phyloP scores from a whole-genome alignment of 2,329 filamentous ascomycete genomes.

The Zymoseptoria ardabiliae region DNA sequence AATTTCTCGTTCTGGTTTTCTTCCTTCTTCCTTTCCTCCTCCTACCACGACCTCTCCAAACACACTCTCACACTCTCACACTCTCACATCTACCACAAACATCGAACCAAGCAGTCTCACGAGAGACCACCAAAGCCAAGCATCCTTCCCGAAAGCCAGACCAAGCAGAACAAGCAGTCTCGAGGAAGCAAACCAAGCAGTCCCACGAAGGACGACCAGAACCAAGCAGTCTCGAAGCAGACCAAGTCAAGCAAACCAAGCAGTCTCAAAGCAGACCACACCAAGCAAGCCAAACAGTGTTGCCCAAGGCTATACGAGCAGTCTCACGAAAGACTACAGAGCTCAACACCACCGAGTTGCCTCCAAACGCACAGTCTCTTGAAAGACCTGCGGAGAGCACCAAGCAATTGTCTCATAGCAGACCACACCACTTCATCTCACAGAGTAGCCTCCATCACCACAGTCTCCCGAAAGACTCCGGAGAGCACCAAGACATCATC shows the following conservation, averaged over 20 bases:
- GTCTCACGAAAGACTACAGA: neutral
- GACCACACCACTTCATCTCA: neutral
- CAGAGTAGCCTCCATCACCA: neutral
- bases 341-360: neutral
- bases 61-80: neutral
- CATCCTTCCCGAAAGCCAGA: neutral
- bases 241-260: neutral
- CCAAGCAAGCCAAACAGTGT: neutral
- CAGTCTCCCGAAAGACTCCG: neutral
- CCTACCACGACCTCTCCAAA: neutral
- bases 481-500: neutral
- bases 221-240: neutral
- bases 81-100: neutral
- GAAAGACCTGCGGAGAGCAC: neutral
- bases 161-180: neutral
- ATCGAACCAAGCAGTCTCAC: neutral
- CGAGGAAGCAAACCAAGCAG: neutral
- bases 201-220: neutral
- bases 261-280: neutral
- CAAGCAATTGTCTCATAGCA: neutral
- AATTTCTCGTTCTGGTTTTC: neutral
- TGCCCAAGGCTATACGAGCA: neutral
- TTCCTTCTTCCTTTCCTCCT: neutral
- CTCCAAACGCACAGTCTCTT: neutral
- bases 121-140: neutral